Base-by-base conservation (phyloP, 306 rosid genomes). In the Styphnolobium japonicum region DNA sequence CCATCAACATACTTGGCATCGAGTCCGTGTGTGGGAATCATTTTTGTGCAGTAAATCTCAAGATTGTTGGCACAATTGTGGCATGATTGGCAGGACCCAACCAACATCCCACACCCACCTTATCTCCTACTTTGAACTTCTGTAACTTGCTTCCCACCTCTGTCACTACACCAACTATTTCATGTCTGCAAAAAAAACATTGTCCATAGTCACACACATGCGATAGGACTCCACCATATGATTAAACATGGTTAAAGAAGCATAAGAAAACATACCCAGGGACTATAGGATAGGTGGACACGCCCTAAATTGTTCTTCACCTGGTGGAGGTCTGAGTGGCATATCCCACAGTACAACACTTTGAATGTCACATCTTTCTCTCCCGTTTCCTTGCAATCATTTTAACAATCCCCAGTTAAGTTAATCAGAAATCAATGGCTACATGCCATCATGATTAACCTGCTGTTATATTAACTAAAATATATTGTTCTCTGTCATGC, bases 101-200 rank as follows among this genome's bases (percentile, higher is more conserved):
- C 64, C 65, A 77, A 61, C 69, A 57, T 11, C 88, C 85, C n/a
- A 72, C 85, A 36, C 85, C 88, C 0, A 81, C 79, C 14, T 5
- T 66, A 40, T 81, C 88, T 48, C 88, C 86, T n/a, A n/a, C n/a
- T n/a, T n/a, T n/a, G n/a, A 31, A 85, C 81, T 60, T 77, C n/a
- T 67, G 16, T 4, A 85, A 86, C 34, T 81, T 81, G 74, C 78
- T 81, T 40, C 88, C 88, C 4, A 81, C 66, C 53, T 85, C 81
- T 11, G 75, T 85, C 71, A 85, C 86, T 11, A 45, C 45, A 12
- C 86, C 88, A 16, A 34, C 81, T 21, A 85, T 49, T 46, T 85
- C 88, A 23, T 85, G 84, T 43, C 84, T 78, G 64, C 10, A 33
- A 4, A 33, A 33, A 1, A 4, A 33, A 33, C 5, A 4, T 27